Evolutionary conservation across 306 rosid genomes (phyloP), one percentile per base, ranked within the genome.

Genomic region (Styphnolobium japonicum): DNA sequence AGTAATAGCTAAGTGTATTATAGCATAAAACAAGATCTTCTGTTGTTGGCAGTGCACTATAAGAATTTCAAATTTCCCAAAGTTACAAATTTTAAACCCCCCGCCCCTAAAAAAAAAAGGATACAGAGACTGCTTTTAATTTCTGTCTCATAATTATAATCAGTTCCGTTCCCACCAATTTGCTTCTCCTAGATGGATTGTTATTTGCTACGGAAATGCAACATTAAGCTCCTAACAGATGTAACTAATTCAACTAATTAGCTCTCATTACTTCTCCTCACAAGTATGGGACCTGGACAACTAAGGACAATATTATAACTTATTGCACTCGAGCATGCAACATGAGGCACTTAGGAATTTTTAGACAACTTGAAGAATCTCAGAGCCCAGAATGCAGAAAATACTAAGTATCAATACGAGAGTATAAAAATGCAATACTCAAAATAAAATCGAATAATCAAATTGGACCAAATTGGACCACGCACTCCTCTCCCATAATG

Each of bases 181-280:
- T 45, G 53, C 77, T 79, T 68, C 52, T 53, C 25, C 33, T 39
- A 55, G 4, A 46, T 15, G 39, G 61, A 34, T 46, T 57, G n/a
- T 40, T 53, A 19, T 29, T 27, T 57, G 21, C 15, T 45, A 6
- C 11, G 1, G 21, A 22, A 6, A 46, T 0, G 21, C 12, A 46
- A 61, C 22, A 37, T 29, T 36, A 69, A 78, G 43, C 78, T 72
- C 36, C 71, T 29, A 78, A 78, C 29, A 68, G 55, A 31, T 55
- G 43, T 31, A 8, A 78, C 48, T 21, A 69, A 34, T 23, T 58
- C 63, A 57, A 60, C 40, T 14, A 57, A 15, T 56, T 48, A 19
- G 19, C 57, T 67, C 60, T 55, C 58, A 18, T 18, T 68, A 43
- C 19, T 21, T 78, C 71, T 31, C 14, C 9, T 5, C 11, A 49